Conservation (phyloP, 345 rosid genomes). For the Cardamine resedifolia region DNA sequence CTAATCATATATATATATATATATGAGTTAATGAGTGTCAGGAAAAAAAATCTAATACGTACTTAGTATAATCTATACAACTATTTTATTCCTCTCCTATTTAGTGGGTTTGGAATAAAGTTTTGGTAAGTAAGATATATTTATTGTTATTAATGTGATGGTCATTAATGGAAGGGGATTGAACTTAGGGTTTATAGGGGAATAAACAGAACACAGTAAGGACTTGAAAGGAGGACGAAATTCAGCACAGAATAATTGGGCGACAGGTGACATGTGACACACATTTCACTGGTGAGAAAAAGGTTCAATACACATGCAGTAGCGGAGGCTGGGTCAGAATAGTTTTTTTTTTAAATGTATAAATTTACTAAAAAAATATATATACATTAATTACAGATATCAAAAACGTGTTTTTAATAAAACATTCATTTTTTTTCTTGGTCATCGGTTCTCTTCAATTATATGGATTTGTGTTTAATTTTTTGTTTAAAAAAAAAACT, state of each 20-base stretch:
- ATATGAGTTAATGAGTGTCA: not conserved
- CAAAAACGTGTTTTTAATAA: no score
- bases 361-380: no score
- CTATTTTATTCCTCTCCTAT: conserved; percentile 12
- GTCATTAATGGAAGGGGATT: conserved; percentile 6
- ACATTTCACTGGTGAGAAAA: conserved; percentile 32
- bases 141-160: conserved; percentile 17
- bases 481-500: no score
- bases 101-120: conserved; percentile 25
- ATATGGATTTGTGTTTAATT: no score
- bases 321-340: no score
- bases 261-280: conserved; percentile 37
- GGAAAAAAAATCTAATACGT: not conserved
- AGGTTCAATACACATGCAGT: no score
- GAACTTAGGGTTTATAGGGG: conserved; percentile 17
- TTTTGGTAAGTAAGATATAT: conserved; percentile 16
- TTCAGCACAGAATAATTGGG: conserved; percentile 30
- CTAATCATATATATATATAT: not conserved
- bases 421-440: no score
- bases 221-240: conserved; percentile 10
- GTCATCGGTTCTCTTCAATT: no score
- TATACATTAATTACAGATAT: no score
- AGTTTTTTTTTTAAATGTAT: no score
- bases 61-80: not conserved
- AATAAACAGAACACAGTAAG: conserved; percentile 19